These are phyloP conservation scores for Diplodia seriata DNA, from an alignment of 2,329 filamentous ascomycete species.

Conservation along the genomic window DNA sequence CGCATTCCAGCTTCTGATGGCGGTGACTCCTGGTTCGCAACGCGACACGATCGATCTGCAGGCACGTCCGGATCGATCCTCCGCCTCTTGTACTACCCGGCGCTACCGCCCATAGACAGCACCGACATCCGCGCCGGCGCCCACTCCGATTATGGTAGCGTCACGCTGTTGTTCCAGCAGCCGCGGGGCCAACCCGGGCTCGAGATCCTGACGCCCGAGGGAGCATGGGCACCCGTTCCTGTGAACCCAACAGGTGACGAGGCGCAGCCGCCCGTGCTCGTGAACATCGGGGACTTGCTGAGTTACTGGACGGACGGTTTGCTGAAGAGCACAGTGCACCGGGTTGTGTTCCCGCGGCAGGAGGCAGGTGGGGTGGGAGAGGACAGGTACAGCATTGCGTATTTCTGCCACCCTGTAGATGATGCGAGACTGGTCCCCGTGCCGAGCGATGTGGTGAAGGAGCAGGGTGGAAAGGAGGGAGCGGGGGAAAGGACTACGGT, in stretches of 20 bases:
- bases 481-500: slow-evolving; percentile 51
- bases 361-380: slow-evolving; percentile 41
- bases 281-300: slow-evolving; percentile 74
- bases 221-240: slow-evolving; percentile 54
- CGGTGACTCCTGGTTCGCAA: slow-evolving; percentile 63
- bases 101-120: slow-evolving; percentile 52
- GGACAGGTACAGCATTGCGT: slow-evolving; percentile 66
- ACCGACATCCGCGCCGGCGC: slow-evolving; percentile 84
- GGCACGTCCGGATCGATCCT: slow-evolving; percentile 61
- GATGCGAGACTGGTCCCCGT: slow-evolving; percentile 61
- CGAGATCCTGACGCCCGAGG: slow-evolving; percentile 72
- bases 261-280: slow-evolving; percentile 70
- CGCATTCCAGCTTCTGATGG: slow-evolving; percentile 55
- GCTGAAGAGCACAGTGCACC: slow-evolving; percentile 85
- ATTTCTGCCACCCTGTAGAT: slow-evolving; percentile 69
- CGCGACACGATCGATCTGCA: slow-evolving; percentile 61
- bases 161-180: slow-evolving; percentile 81
- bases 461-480: slow-evolving; percentile 41
- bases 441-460: slow-evolving; percentile 58
- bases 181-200: slow-evolving; percentile 79
- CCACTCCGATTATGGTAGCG: slow-evolving; percentile 79
- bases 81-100: slow-evolving; percentile 62
- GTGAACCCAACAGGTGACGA: slow-evolving; percentile 60
- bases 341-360: slow-evolving; percentile 74
- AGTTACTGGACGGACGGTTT: slow-evolving; percentile 92